Conservation (phyloP, 805 yeast species). For the Saccharomycopsis fibuligera region DNA sequence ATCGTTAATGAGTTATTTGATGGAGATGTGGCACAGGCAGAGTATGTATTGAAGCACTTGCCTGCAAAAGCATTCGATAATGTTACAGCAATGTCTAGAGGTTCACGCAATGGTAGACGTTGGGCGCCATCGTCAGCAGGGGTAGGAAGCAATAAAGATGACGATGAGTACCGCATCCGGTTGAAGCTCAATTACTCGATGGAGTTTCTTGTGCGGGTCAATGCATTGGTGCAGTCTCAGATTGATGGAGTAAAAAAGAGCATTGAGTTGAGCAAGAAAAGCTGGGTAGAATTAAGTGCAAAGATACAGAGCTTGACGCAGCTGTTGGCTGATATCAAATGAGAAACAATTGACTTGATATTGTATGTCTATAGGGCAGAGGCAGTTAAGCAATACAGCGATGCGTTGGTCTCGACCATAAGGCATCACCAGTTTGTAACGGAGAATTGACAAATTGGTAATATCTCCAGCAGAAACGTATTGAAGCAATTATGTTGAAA, state of each 20-base stretch:
- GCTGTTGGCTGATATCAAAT: no score
- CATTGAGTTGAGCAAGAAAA: conserved; percentile 7
- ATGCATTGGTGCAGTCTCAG: conserved; percentile 10
- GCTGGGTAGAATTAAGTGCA: conserved; percentile 10
- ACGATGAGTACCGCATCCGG: neutral
- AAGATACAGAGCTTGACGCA: conserved; percentile 9
- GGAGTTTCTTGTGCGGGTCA: conserved; percentile 12
- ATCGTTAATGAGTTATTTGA: conserved; percentile 10
- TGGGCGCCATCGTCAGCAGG: no score
- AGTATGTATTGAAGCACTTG: conserved; percentile 6
- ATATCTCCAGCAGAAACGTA: no score
- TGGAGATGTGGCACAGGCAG: conserved; percentile 3
- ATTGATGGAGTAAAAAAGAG: neutral
- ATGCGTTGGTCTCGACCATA: no score
- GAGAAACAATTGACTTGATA: no score
- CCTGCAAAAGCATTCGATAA: neutral
- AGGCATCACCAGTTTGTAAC: no score
- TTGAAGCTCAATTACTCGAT: conserved; percentile 10
- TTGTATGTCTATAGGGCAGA: no score
- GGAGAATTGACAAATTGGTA: no score
- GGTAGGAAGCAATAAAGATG: conserved; percentile 2
- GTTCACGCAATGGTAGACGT: neutral
- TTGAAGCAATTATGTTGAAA: no score
- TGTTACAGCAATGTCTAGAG: neutral
- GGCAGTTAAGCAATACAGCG: no score